Conservation (phyloP, 345 rosid genomes). For the Populus alba region DNA sequence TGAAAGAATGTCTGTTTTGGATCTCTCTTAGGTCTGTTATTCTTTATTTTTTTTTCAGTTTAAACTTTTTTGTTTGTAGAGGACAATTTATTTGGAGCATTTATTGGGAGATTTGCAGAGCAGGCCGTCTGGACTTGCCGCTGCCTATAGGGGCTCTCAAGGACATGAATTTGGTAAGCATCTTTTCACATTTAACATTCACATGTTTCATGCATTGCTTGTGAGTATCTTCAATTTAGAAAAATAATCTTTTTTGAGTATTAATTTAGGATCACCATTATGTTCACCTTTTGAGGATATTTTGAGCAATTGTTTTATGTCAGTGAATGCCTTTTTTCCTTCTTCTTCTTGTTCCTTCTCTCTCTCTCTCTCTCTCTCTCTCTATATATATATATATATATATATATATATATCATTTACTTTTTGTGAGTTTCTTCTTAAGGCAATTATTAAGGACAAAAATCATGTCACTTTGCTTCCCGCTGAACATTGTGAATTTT, state of each 20-base stretch:
- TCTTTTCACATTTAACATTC: slow-evolving; percentile 7
- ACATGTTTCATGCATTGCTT: neutral
- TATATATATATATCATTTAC: neutral
- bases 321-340: neutral
- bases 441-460: neutral
- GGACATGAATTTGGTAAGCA: slow-evolving; percentile 31
- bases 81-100: slow-evolving; percentile 35
- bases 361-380: no score
- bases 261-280: neutral
- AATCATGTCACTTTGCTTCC: neutral
- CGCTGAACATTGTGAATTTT: neutral
- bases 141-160: slow-evolving; percentile 13
- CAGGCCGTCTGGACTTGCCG: slow-evolving; percentile 20
- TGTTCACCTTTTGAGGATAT: neutral
- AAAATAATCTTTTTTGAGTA: neutral
- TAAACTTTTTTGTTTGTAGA: slow-evolving; percentile 35
- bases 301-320: neutral
- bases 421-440: neutral
- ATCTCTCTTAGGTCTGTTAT: neutral
- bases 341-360: neutral
- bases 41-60: neutral
- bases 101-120: slow-evolving; percentile 27
- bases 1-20: neutral
- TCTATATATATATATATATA: no score
- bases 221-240: neutral